Conservation (phyloP, 2,329 filamentous ascomycete species). For the Pseudocercospora eumusae region DNA sequence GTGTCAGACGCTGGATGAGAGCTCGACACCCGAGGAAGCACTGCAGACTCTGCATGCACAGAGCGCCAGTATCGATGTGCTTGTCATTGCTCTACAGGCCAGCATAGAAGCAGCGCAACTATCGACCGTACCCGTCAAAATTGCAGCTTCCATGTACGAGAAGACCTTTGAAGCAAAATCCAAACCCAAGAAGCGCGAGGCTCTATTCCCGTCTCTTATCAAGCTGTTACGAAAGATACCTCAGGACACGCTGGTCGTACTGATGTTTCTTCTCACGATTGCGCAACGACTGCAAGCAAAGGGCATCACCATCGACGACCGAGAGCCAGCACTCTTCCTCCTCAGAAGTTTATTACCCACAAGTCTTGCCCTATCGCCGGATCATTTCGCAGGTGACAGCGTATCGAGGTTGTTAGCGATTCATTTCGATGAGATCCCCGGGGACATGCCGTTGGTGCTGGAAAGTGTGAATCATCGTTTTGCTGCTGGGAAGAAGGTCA, state of each 20-base stretch:
- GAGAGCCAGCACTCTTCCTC: constrained; percentile 19
- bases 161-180: constrained; percentile 17
- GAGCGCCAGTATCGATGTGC: not conserved
- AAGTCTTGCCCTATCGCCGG: constrained; percentile 9
- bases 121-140: constrained; percentile 12
- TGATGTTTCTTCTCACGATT: constrained; percentile 25
- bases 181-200: constrained; percentile 10
- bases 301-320: constrained; percentile 19
- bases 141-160: constrained; percentile 17
- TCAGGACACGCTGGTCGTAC: constrained; percentile 18
- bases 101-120: constrained; percentile 14
- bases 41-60: not conserved
- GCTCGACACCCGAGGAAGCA: not conserved
- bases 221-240: constrained; percentile 25
- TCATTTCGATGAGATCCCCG: constrained; percentile 24
- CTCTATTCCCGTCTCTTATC: constrained; percentile 18
- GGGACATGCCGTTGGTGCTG: constrained; percentile 18
- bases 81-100: constrained; percentile 10
- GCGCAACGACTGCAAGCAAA: constrained; percentile 19
- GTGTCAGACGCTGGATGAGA: not conserved
- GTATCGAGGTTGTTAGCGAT: constrained; percentile 18
- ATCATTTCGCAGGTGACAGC: constrained; percentile 16
- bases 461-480: constrained; percentile 24
- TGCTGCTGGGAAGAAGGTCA: constrained; percentile 12
- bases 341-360: constrained; percentile 20